phyloP scores from a whole-genome alignment of 1,284 basidiomycete species.

The Ceratobasidium sp. region DNA sequence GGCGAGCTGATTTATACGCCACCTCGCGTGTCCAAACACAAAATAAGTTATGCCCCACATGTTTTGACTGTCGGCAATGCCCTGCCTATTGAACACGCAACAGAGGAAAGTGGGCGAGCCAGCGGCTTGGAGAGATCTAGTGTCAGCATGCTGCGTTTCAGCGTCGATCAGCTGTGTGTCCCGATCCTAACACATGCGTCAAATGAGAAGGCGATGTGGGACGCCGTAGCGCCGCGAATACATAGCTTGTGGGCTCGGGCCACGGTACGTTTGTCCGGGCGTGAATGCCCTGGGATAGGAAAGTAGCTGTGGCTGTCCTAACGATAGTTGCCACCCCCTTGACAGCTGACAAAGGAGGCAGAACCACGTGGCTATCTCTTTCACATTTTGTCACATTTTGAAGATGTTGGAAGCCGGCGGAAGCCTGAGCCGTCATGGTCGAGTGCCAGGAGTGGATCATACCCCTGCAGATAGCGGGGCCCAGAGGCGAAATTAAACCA shows the following conservation, averaged over 20 bases:
- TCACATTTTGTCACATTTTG: slow-evolving; percentile 26
- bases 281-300: not conserved
- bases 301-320: slow-evolving; percentile 31
- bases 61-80: not conserved
- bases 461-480: not conserved
- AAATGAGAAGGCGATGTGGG: slow-evolving; percentile 24
- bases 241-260: not conserved
- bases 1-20: slow-evolving; percentile 8
- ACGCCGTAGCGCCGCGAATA: slow-evolving; percentile 6
- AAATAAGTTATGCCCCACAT: slow-evolving; percentile 11
- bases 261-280: slow-evolving; percentile 27
- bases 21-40: slow-evolving; percentile 25
- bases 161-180: slow-evolving; percentile 22
- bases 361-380: slow-evolving; percentile 14
- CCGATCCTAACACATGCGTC: slow-evolving; percentile 23
- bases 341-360: slow-evolving; percentile 29
- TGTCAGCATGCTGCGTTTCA: slow-evolving; percentile 19
- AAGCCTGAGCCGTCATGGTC: not conserved
- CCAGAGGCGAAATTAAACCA: not conserved
- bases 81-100: slow-evolving; percentile 21
- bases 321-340: slow-evolving; percentile 32
- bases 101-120: slow-evolving; percentile 6
- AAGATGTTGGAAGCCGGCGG: slow-evolving; percentile 3
- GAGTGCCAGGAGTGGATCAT: not conserved
- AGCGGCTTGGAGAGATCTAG: slow-evolving; percentile 15